Base-by-base conservation (phyloP, 73 alveolate species). In the Paramecium tetraurelia region DNA sequence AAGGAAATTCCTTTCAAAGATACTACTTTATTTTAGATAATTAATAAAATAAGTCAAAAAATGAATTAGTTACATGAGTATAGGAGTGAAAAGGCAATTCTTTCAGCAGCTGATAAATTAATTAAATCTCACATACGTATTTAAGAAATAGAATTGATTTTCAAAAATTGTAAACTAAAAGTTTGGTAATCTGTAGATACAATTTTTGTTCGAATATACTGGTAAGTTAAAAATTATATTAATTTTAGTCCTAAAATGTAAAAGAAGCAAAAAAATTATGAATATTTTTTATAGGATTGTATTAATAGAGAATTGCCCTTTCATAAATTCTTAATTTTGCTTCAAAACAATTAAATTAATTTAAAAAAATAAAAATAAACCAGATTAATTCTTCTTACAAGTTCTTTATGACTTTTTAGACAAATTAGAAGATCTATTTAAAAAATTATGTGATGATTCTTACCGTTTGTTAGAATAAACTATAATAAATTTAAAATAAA, bases 361-460 rank as follows among this genome's bases (percentile, higher is more conserved):
- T 40, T 24, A n/a, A 48, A 80, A 80, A 48, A 80, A n/a, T n/a
- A n/a, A 80, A 46, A 80, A 80, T 80, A 80, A 80, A 44, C 90
- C 90, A 14, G 90, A 80, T 46, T 22, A 40, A 24, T 41, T 24
- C 14, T 80, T 41, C 21, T 18, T 80, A 24, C 22, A 41, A 12
- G 57, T 48, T 20, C 46, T 80, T 8, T 44, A 44, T 48, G 90
- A 44, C 43, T 80, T 80, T 46, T 20, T n/a, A 16, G 90, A 80
- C 7, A 80, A 80, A 46, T 11, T 80, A 20, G 90, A 80, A 14
- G 76, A 44, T 31, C 44, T 80, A 2, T 80, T 80, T n/a, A 80
- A 80, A 80, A 80, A 46, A 22, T 48, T 80, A 80, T 80, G 90
- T 80, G 90, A 80, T 22, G 90, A 80, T 22, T 80, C 90, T 22